Evolutionary conservation across 768 basidiomycete species (phyloP).

Genomic region (Lactarius indigo): DNA sequence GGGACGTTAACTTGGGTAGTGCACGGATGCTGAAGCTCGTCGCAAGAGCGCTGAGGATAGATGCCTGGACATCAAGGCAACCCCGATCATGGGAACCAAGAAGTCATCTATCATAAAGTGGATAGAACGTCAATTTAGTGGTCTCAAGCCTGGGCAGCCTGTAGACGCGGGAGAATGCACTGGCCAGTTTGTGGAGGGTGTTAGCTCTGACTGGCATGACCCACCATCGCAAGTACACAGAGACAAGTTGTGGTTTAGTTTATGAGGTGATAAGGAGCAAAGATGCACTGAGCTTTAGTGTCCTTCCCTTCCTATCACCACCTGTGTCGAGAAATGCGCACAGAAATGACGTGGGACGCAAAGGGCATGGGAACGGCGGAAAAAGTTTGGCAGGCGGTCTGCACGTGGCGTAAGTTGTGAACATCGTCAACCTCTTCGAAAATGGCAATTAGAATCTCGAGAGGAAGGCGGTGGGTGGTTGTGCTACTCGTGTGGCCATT

Average conservation of each 20-base stretch:
- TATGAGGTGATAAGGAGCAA: no score
- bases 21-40: no score
- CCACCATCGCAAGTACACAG: background rate
- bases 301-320: background rate
- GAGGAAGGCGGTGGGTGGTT: background rate
- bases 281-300: background rate
- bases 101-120: background rate
- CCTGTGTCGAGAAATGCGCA: background rate
- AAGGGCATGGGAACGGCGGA: background rate
- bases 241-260: background rate
- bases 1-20: no score
- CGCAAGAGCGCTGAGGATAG: no score
- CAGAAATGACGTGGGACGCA: background rate
- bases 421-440: background rate
- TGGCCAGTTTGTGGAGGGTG: background rate
- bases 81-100: background rate
- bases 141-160: background rate
- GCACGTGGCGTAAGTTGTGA: background rate
- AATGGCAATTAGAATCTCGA: background rate
- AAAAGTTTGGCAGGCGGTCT: background rate
- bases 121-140: background rate
- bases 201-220: background rate
- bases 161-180: background rate
- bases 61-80: background rate
- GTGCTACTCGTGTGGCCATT: no score